phyloP scores from a whole-genome alignment of 768 basidiomycete species.

The Macrolepiota fuliginosa region DNA sequence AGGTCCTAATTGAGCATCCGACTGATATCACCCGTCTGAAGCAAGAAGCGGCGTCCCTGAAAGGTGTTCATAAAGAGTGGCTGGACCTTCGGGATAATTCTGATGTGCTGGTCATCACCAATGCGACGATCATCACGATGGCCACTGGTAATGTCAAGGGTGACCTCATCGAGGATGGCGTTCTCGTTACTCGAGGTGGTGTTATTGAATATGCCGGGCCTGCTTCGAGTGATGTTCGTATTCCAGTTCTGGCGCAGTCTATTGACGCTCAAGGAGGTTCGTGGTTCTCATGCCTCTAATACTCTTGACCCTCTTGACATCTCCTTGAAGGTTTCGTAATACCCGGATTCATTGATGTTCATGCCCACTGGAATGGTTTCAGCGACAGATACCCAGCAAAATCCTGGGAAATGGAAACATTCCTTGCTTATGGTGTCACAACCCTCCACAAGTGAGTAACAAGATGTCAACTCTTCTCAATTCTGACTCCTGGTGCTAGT shows the following conservation, averaged over 20 bases:
- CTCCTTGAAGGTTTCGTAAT: constrained; percentile 50
- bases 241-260: constrained; percentile 33
- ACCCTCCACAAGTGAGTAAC: constrained; percentile 67
- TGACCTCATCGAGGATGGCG: constrained; percentile 53
- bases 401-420: constrained; percentile 75
- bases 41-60: constrained; percentile 36
- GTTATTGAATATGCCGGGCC: constrained; percentile 51
- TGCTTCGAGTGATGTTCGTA: constrained; percentile 23
- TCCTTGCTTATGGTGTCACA: constrained; percentile 75
- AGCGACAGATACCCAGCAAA: constrained; percentile 50
- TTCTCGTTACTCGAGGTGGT: constrained; percentile 54
- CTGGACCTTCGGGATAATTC: constrained; percentile 23
- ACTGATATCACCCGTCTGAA: constrained; percentile 63
- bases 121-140: constrained; percentile 74
- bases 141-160: constrained; percentile 42
- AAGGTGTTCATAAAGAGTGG: constrained; percentile 19
- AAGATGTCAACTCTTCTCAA: not conserved
- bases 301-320: not conserved
- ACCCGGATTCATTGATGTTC: constrained; percentile 75
- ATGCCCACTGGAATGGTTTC: constrained; percentile 71
- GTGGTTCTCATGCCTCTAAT: constrained; percentile 11
- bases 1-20: constrained; percentile 55
- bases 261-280: constrained; percentile 64
- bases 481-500: constrained; percentile 29
- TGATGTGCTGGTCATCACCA: constrained; percentile 56